Base-by-base conservation (phyloP, 106 monocot genomes). In the Acorus calamus region DNA sequence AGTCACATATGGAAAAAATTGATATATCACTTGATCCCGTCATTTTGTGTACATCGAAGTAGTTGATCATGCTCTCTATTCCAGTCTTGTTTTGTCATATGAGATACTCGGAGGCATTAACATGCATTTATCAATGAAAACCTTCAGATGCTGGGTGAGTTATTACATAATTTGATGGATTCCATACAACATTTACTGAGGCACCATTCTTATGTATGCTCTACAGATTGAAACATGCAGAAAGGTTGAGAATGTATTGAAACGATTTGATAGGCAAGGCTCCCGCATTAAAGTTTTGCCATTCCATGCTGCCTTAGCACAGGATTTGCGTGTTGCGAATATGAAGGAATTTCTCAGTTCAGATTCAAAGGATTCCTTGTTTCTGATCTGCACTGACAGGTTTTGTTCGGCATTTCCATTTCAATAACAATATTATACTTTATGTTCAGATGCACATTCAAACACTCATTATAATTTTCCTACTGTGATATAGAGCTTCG, bases 321-420 rank as follows among this genome's bases (percentile, higher is more conserved):
- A 92, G 61, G 88, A 88, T 53, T 45, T 70, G 46, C 83, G 92
- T 6, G 69, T 83, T 6, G 50, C 83, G 42, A 92, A 99, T 77
- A 79, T 99, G 75, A 79, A 77, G 63, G 92, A 88, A 55, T 98
- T 98, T 70, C 83, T 88, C 65, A 71, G 60, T 68, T 72, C 80
- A 55, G 69, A 75, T 10, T 75, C 88, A 48, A 70, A 75, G 43
- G 85, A 83, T 51, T 70, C 73, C 8, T 74, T 81, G 68, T 99
- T 92, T 60, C 77, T 99, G 11, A 72, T 92, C 46, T 99, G 92
- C 83, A 98, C 96, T 6, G 96, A 98, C 56, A 86, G 96, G 96
- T 98, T 28, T 28, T 28, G 28, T 28, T 28, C 28, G 79, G 57
- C 6, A 45, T 6, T 56, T 9, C 10, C 12, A 47, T 63, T 63